Evolutionary conservation across 2,329 filamentous ascomycete genomes (phyloP), one percentile per base, ranked within the genome.

Genomic region (Arthrobotrys sinensis): DNA sequence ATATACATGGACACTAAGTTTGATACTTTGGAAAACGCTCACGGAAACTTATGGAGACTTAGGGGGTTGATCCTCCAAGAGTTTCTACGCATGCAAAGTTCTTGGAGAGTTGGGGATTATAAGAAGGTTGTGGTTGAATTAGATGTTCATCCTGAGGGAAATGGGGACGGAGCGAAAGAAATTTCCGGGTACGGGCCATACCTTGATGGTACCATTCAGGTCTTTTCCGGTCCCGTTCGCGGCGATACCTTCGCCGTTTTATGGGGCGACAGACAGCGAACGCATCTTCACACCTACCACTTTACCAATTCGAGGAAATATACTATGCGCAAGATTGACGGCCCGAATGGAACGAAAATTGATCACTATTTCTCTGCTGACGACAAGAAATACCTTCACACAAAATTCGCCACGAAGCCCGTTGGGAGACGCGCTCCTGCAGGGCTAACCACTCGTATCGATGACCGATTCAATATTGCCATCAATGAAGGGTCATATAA

Each of bases 81-180:
- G 34, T 70, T 66, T 8, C 28, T 71, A n/a, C 28, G 66, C 4
- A 71, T 77, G 66, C 50, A 53, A 12, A 77, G 73, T 52, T 77
- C 73, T 24, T 77, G 73, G 73, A 52, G 73, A 21, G 4, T 77
- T 8, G 73, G 73, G 1, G 73, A 77, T 6, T 66, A 60, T 16
- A 68, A 68, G 14, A 77, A 77, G 43, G 65, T 63, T 16, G 66
- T 77, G 7, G 11, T 70, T 6, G 52, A 65, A 19, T 12, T 77
- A 1, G 52, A 67, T n/a, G 5, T 66, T 2, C 8, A 12, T 16
- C 14, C 57, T 16, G 46, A 63, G 10, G 52, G 62, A 4, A n/a
- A 46, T 8, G 38, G 45, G 5, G 6, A 32, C 1, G 21, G 34
- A 11, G 10, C 11, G 4, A 28, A 11, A 6, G 10, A 57, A 21